Evolutionary conservation across 371 early-diverging fungal species (phyloP).

Genomic region (Mucor saturninus): DNA sequence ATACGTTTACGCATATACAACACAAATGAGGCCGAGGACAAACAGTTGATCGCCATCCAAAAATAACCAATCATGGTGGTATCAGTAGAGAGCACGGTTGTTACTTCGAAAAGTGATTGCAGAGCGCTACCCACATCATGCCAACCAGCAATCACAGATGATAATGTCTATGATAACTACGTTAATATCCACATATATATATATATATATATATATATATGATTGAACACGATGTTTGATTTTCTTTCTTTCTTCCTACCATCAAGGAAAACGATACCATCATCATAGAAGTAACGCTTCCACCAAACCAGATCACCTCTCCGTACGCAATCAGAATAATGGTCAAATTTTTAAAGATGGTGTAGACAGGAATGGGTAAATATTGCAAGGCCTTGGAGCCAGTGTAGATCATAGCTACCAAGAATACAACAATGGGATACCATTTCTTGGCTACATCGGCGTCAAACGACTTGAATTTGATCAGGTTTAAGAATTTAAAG

Average conservation of each 20-base stretch:
- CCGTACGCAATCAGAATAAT: slow-evolving; percentile 97
- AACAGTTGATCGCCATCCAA: slow-evolving; percentile 89
- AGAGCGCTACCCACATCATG: slow-evolving; percentile 68
- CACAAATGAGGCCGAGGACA: slow-evolving; percentile 91
- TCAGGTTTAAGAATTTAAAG: slow-evolving; percentile 68
- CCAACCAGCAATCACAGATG: slow-evolving; percentile 92
- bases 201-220: no score
- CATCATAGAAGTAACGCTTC: slow-evolving; percentile 80
- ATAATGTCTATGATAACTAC: slow-evolving; percentile 59
- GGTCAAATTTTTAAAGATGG: slow-evolving; percentile 98
- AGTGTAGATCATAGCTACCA: slow-evolving; percentile 97
- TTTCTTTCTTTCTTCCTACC: slow-evolving; percentile 45
- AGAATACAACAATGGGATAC: slow-evolving; percentile 86
- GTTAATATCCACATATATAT: no score
- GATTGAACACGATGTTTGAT: neutral
- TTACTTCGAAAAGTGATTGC: slow-evolving; percentile 28
- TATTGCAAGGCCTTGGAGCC: slow-evolving; percentile 95
- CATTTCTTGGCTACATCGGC: slow-evolving; percentile 74
- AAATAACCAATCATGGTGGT: slow-evolving; percentile 73
- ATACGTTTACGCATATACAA: slow-evolving; percentile 90
- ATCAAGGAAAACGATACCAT: slow-evolving; percentile 88
- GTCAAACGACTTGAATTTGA: slow-evolving; percentile 70
- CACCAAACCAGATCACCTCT: slow-evolving; percentile 85
- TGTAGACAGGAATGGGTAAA: slow-evolving; percentile 94
- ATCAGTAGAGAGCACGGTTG: slow-evolving; percentile 25